These are phyloP conservation scores for Phytophthora fragariae DNA, from an alignment of 352 stramenopile species.

Conservation along the genomic window DNA sequence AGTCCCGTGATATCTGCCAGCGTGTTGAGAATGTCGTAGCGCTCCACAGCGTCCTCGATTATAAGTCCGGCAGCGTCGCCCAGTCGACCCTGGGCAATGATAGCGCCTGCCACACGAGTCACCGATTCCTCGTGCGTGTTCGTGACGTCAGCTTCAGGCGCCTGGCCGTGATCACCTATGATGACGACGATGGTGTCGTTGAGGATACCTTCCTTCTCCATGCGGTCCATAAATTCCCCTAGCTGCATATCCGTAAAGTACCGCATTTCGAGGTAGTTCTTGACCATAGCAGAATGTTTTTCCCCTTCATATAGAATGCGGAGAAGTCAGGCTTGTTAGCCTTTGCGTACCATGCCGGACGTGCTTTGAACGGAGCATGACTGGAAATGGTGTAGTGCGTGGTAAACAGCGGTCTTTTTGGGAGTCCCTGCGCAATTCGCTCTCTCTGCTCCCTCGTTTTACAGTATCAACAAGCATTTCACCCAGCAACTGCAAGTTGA, in stretches of 20 bases:
- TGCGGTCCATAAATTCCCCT: constrained; percentile 56
- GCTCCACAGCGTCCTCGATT: constrained; percentile 48
- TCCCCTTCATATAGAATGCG: constrained; percentile 53
- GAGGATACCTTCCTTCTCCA: constrained; percentile 52
- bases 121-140: constrained; percentile 54
- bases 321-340: constrained; percentile 60
- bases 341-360: constrained; percentile 49
- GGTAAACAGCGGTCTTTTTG: constrained; percentile 52
- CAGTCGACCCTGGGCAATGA: constrained; percentile 60
- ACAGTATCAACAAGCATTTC: constrained; percentile 45
- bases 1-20: constrained; percentile 67
- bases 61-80: constrained; percentile 42
- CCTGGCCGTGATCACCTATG: constrained; percentile 61
- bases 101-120: constrained; percentile 45
- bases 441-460: constrained; percentile 44
- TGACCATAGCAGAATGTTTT: constrained; percentile 42
- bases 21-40: constrained; percentile 70
- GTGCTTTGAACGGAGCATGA: constrained; percentile 43
- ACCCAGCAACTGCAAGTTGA: constrained; percentile 36
- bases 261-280: constrained; percentile 67
- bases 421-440: constrained; percentile 19
- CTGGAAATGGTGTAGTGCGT: constrained; percentile 75
- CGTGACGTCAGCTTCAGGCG: constrained; percentile 48
- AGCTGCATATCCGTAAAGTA: constrained; percentile 63
- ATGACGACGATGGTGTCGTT: constrained; percentile 70